phyloP scores from a whole-genome alignment of 768 basidiomycete species.

The Podaxis pistillaris region DNA sequence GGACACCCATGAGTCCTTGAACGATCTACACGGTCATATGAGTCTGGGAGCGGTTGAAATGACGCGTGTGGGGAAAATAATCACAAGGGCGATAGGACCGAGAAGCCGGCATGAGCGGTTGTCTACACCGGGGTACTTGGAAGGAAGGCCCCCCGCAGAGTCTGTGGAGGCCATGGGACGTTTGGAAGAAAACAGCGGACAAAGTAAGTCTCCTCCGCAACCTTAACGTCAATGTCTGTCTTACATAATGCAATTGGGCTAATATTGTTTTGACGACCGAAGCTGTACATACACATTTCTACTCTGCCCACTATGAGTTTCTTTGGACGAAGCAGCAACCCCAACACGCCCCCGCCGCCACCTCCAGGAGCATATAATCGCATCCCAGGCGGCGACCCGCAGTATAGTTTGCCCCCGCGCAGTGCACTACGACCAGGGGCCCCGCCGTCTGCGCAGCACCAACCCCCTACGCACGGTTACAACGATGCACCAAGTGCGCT shows the following conservation, averaged over 20 bases:
- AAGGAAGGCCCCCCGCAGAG: slow-evolving; percentile 16
- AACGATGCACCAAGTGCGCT: slow-evolving; percentile 48
- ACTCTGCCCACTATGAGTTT: slow-evolving; percentile 40
- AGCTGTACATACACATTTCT: neutral
- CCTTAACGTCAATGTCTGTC: neutral
- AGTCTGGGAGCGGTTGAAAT: slow-evolving; percentile 33
- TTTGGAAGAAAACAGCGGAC: neutral
- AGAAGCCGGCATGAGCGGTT: slow-evolving; percentile 49
- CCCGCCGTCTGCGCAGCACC: slow-evolving; percentile 41
- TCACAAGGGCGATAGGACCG: slow-evolving; percentile 50
- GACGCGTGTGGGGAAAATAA: slow-evolving; percentile 36
- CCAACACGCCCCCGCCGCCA: slow-evolving; percentile 37
- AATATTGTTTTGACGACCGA: slow-evolving; percentile 1
- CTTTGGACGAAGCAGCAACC: slow-evolving; percentile 39
- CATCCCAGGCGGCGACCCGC: slow-evolving; percentile 27
- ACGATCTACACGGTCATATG: slow-evolving; percentile 57
- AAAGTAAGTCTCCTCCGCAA: neutral
- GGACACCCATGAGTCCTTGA: slow-evolving; percentile 84
- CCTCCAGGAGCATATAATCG: slow-evolving; percentile 39
- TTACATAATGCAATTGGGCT: slow-evolving; percentile 1
- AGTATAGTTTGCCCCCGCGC: slow-evolving; percentile 30
- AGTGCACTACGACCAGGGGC: slow-evolving; percentile 21
- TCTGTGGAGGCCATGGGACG: slow-evolving; percentile 5
- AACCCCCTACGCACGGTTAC: slow-evolving; percentile 39
- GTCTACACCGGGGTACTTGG: slow-evolving; percentile 41